These are phyloP conservation scores for Datisca glomerata DNA, from an alignment of 306 rosid species.

Conservation along the genomic window DNA sequence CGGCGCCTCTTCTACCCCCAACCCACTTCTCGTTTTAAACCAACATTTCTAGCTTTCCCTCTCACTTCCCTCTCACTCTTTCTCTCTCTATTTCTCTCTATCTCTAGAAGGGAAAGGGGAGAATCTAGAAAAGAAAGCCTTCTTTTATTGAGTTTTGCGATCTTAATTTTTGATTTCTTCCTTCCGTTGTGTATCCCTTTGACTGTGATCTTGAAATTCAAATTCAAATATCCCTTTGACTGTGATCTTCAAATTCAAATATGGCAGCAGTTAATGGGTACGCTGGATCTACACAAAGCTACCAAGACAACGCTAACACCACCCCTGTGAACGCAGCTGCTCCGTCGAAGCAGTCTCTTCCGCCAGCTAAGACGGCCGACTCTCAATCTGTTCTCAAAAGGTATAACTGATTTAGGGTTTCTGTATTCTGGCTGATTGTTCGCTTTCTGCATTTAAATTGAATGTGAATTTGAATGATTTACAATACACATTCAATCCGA, in stretches of 20 bases:
- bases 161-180: not conserved
- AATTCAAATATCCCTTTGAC: too few species aligned
- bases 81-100: slow-evolving; percentile 9
- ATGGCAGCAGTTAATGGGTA: slow-evolving; percentile 55
- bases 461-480: too few species aligned
- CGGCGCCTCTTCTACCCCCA: slow-evolving; percentile 12
- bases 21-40: slow-evolving; percentile 10
- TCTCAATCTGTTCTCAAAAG: slow-evolving; percentile 84
- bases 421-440: slow-evolving; percentile 5
- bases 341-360: slow-evolving; percentile 33
- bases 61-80: slow-evolving; percentile 1
- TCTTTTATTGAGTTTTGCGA: not conserved
- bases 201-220: not conserved
- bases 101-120: not conserved
- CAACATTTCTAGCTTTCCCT: not conserved
- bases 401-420: slow-evolving; percentile 12
- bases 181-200: not conserved
- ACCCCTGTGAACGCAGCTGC: slow-evolving; percentile 19
- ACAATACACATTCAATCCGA: too few species aligned
- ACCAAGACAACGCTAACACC: slow-evolving; percentile 31
- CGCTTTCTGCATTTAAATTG: too few species aligned
- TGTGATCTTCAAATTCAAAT: not conserved
- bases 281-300: slow-evolving; percentile 26
- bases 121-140: slow-evolving; percentile 3
- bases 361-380: slow-evolving; percentile 44